Conservation (phyloP, 1,284 basidiomycete genomes). For the Ganoderma sinense region DNA sequence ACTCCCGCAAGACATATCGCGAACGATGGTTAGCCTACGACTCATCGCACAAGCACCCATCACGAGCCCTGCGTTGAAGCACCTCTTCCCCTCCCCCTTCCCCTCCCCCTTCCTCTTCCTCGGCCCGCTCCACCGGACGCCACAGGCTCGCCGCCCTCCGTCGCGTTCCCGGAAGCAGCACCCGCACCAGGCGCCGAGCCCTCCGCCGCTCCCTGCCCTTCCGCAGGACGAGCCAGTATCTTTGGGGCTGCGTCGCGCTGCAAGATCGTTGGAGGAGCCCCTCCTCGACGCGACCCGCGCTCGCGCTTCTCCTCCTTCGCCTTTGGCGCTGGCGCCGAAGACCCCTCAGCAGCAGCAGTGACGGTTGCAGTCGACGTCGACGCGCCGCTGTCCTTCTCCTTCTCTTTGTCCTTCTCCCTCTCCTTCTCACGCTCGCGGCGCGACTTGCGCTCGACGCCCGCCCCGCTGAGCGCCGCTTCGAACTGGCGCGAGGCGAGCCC, state of each 20-base stretch:
- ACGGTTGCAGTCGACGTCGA: constrained; percentile 13
- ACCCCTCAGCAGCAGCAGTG: not conserved
- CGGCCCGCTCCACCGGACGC: constrained; percentile 36
- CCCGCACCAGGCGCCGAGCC: not conserved
- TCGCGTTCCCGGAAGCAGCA: constrained; percentile 5
- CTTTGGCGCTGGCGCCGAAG: constrained; percentile 13
- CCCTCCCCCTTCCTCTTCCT: constrained; percentile 21
- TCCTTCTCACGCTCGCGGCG: constrained; percentile 37
- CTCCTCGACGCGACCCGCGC: constrained; percentile 8
- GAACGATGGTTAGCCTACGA: not conserved
- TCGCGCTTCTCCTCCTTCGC: constrained; percentile 30
- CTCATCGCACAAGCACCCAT: not conserved
- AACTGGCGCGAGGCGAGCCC: constrained; percentile 69
- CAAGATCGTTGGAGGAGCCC: constrained; percentile 37
- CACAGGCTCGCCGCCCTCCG: constrained; percentile 22
- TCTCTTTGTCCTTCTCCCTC: constrained; percentile 27
- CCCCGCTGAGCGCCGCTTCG: constrained; percentile 68
- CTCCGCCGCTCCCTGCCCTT: constrained; percentile 1
- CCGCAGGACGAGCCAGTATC: constrained; percentile 26
- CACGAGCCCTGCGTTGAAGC: not conserved
- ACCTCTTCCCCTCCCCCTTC: constrained; percentile 22
- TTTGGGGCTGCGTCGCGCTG: constrained; percentile 36
- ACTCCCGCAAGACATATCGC: not conserved
- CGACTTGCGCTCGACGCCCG: constrained; percentile 49
- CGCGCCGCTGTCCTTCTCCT: constrained; percentile 27